A percentile compares a stretch with the other conserved stretches of the same genome.
Conservation (phyloP, 768 basidiomycete species). For the Boletus rex-veris region DNA sequence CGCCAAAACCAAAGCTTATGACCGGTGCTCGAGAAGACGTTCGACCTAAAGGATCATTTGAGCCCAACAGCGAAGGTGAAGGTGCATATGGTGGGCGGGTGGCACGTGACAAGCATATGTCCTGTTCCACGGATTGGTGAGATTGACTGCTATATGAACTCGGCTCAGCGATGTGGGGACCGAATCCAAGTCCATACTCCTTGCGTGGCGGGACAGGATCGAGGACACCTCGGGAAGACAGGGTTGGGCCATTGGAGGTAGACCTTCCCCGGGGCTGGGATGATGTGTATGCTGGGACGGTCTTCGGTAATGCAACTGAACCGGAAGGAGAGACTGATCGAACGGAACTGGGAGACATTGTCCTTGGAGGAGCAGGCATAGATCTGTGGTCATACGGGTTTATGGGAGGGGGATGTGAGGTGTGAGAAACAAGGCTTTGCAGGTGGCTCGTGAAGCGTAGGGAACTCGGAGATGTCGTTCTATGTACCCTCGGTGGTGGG, state of each 20-base stretch:
- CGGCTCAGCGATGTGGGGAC: constrained; percentile 18
- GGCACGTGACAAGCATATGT: constrained; percentile 30
- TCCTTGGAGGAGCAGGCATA: constrained; percentile 23
- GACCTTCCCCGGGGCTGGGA: constrained; percentile 38
- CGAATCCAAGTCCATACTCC: constrained; percentile 26
- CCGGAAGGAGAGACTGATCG: constrained; percentile 27
- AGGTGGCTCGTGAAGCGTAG: constrained; percentile 20
- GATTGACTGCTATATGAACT: constrained; percentile 13
- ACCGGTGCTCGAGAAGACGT: constrained; percentile 72
- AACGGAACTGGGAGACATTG: constrained; percentile 29
- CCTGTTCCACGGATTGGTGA: constrained; percentile 22
- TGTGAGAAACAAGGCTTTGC: constrained; percentile 12
- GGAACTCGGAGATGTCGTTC: constrained; percentile 24
- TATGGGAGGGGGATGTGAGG: constrained; percentile 6
- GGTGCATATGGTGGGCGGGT: constrained; percentile 69
- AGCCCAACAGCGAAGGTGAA: constrained; percentile 76
- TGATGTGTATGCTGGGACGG: constrained; percentile 9
- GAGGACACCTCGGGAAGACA: constrained; percentile 30
- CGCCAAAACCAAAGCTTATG: constrained; percentile 91
- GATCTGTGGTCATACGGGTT: constrained; percentile 21
- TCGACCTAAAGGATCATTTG: constrained; percentile 78
- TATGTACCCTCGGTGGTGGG: constrained; percentile 42
- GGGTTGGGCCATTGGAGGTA: constrained; percentile 42
- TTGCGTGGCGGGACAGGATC: constrained; percentile 23
- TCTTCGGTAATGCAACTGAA: constrained; percentile 37